These are phyloP conservation scores for Zoysia japonica DNA, from an alignment of 176 grass and related monocot genomes.

Conservation along the genomic window DNA sequence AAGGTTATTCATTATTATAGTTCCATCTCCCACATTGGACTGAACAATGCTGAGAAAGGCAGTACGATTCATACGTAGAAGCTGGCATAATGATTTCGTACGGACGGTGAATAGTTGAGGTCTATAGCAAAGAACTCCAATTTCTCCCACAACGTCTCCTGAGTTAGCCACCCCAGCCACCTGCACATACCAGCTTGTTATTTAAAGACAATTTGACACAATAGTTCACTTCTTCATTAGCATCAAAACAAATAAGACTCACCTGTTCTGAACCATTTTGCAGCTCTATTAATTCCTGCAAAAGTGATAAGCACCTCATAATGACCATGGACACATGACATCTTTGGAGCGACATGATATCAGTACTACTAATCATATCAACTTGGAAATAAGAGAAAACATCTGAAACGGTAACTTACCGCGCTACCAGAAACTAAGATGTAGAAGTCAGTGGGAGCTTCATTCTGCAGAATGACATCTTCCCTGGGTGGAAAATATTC, in stretches of 20 bases:
- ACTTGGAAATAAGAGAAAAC: slow-evolving; percentile 16
- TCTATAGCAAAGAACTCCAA: slow-evolving; percentile 93
- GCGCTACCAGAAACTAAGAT: slow-evolving; percentile 78
- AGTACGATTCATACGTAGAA: slow-evolving; percentile 82
- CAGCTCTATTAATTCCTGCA: slow-evolving; percentile 75
- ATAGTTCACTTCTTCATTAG: slow-evolving; percentile 19
- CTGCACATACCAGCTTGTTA: slow-evolving; percentile 51
- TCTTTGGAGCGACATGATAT: slow-evolving; percentile 6
- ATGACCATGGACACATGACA: slow-evolving; percentile 19
- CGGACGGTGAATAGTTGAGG: slow-evolving; percentile 92
- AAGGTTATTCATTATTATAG: slow-evolving; percentile 94
- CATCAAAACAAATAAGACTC: slow-evolving; percentile 40
- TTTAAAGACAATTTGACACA: slow-evolving; percentile 32
- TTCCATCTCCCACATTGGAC: slow-evolving; percentile 90
- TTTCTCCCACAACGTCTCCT: slow-evolving; percentile 91
- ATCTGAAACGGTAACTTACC: slow-evolving; percentile 48
- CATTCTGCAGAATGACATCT: slow-evolving; percentile 97
- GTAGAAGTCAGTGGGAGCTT: slow-evolving; percentile 98
- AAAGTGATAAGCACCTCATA: slow-evolving; percentile 40
- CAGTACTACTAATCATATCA: slow-evolving; percentile 34
- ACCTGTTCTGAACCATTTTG: slow-evolving; percentile 60
- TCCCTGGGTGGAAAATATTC: slow-evolving; percentile 99
- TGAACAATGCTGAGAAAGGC: slow-evolving; percentile 83
- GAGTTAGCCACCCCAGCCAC: slow-evolving; percentile 46
- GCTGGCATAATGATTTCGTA: slow-evolving; percentile 85